These are phyloP conservation scores for Proliferodiscus dingleyae DNA, from an alignment of 2,329 filamentous ascomycete genomes.

Conservation along the genomic window DNA sequence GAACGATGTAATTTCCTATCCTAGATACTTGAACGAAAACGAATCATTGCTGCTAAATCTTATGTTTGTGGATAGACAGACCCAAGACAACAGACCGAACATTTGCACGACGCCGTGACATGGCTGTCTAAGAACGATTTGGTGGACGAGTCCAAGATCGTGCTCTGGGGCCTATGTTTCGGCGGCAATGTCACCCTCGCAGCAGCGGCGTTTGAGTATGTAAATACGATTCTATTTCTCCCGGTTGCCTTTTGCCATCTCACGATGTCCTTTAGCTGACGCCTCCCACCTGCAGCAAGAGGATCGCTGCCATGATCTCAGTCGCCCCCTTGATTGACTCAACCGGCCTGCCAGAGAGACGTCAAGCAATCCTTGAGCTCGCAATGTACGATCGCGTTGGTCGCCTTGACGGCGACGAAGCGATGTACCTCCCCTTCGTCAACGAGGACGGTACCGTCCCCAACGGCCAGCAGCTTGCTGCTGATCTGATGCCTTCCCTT, in stretches of 20 bases:
- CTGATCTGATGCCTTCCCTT: not conserved
- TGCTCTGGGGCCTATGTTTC: slow-evolving; percentile 34
- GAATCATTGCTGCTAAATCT: not conserved
- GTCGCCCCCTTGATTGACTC: not conserved
- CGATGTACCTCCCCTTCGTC: slow-evolving; percentile 31
- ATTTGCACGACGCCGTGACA: slow-evolving; percentile 34
- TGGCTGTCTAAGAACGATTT: slow-evolving; percentile 27
- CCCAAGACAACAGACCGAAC: slow-evolving; percentile 27
- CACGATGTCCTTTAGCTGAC: not conserved
- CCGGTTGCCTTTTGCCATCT: not conserved
- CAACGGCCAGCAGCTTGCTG: not conserved
- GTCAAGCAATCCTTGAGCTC: not conserved
- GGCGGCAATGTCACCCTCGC: slow-evolving; percentile 34
- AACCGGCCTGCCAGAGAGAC: not conserved
- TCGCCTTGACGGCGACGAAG: slow-evolving; percentile 36
- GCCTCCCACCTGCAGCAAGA: not conserved
- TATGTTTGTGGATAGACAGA: slow-evolving; percentile 22
- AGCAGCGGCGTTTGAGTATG: slow-evolving; percentile 34
- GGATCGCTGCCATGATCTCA: not conserved
- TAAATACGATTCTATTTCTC: not conserved
- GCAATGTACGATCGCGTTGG: slow-evolving; percentile 8
- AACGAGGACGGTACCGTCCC: not conserved
- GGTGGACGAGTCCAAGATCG: slow-evolving; percentile 30
- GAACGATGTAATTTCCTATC: slow-evolving; percentile 20
- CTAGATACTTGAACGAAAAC: too few relatives aligned